phyloP scores from a whole-genome alignment of 2,329 filamentous ascomycete genomes.

The Ascochyta rabiei region DNA sequence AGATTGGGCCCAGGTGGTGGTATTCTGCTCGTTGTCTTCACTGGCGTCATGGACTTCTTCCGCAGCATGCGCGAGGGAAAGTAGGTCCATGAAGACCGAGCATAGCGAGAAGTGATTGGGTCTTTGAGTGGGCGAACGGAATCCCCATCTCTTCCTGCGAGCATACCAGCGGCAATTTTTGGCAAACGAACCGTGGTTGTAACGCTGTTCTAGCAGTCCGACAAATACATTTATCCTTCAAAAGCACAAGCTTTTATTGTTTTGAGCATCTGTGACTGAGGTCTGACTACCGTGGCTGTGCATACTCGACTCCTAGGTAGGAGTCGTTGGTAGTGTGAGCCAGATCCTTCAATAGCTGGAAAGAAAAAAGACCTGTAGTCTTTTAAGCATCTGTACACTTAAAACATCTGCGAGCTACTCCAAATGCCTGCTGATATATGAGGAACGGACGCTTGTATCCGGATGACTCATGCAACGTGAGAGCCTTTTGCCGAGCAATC shows the following conservation, averaged over 20 bases:
- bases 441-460: too few relatives aligned
- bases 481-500: too few relatives aligned
- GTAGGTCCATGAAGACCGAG: not conserved
- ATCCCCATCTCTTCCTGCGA: not conserved
- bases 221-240: not conserved
- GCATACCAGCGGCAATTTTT: not conserved
- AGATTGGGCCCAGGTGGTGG: slow-evolving; percentile 73
- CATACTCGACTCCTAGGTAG: too few relatives aligned
- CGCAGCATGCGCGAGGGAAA: slow-evolving; percentile 64
- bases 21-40: slow-evolving; percentile 83
- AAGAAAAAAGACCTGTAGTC: too few relatives aligned
- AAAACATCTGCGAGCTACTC: too few relatives aligned
- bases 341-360: too few relatives aligned
- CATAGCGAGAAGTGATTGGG: not conserved
- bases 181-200: slow-evolving; percentile 5
- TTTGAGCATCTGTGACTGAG: too few relatives aligned
- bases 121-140: not conserved
- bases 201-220: not conserved
- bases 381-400: too few relatives aligned
- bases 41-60: slow-evolving; percentile 93
- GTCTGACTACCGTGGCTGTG: too few relatives aligned
- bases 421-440: too few relatives aligned
- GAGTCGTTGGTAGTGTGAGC: too few relatives aligned
- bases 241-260: not conserved
- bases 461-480: too few relatives aligned